Percentiles rank a stretch among this genome's conserved stretches.
These are phyloP conservation scores for Colletotrichum filicis DNA, from an alignment of 2,329 filamentous ascomycete species.

Conservation along the genomic window DNA sequence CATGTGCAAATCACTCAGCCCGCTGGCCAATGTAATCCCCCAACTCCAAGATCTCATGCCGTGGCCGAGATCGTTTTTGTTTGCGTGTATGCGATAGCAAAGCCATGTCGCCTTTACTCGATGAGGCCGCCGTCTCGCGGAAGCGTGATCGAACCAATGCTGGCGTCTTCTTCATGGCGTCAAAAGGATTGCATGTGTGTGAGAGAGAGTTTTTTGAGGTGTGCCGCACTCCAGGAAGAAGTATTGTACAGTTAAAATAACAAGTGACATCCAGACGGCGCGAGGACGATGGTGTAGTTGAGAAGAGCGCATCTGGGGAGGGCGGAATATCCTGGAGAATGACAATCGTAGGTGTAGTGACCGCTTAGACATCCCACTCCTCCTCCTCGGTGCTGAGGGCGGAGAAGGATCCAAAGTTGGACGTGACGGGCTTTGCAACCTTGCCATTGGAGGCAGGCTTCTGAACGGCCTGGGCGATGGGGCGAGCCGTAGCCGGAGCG, in stretches of 20 bases:
- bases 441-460: constrained; percentile 42
- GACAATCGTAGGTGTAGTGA: not conserved
- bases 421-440: constrained; percentile 42
- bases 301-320: constrained; percentile 10
- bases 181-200: constrained; percentile 13
- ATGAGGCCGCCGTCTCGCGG: constrained; percentile 11
- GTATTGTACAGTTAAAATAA: constrained; percentile 36
- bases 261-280: constrained; percentile 32
- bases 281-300: not conserved
- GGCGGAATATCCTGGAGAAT: constrained; percentile 26
- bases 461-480: constrained; percentile 44
- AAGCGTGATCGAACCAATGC: constrained; percentile 11
- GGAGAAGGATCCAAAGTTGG: constrained; percentile 58
- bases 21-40: constrained; percentile 32
- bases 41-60: constrained; percentile 34
- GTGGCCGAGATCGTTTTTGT: constrained; percentile 28
- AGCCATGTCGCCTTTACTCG: constrained; percentile 20
- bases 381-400: constrained; percentile 57
- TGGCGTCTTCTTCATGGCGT: constrained; percentile 24
- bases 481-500: constrained; percentile 35
- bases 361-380: constrained; percentile 62
- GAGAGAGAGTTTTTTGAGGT: not conserved
- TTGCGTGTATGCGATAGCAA: constrained; percentile 26
- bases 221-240: constrained; percentile 33
- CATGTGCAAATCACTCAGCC: constrained; percentile 35